phyloP scores from a whole-genome alignment of 1,284 basidiomycete genomes.

The Ustilago loliicola region DNA sequence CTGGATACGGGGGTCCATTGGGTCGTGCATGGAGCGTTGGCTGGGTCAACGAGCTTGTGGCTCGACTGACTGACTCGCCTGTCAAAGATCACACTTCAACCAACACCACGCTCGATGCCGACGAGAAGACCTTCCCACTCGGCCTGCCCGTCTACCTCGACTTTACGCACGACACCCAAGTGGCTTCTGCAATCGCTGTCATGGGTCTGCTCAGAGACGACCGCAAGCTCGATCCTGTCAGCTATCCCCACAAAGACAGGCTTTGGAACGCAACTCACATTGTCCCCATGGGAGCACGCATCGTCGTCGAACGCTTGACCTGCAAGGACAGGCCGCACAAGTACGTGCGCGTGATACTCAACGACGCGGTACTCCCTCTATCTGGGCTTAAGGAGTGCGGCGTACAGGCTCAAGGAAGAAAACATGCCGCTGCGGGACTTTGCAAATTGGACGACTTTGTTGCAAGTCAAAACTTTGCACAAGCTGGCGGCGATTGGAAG shows the following conservation, averaged over 20 bases:
- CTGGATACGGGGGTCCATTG: conserved; percentile 24
- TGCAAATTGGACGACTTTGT: conserved; percentile 28
- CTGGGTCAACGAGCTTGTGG: conserved; percentile 39
- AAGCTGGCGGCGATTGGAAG: conserved; percentile 29
- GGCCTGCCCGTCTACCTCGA: conserved; percentile 22
- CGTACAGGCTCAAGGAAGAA: conserved; percentile 16
- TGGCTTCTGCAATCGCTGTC: conserved; percentile 24
- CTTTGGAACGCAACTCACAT: conserved; percentile 26
- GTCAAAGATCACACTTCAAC: conserved; percentile 26
- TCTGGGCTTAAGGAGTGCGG: conserved; percentile 18
- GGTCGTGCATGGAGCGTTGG: conserved; percentile 29
- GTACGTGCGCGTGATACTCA: conserved; percentile 27
- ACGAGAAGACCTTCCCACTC: conserved; percentile 13
- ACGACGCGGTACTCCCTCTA: conserved; percentile 24
- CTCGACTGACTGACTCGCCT: conserved; percentile 23
- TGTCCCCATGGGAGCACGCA: conserved; percentile 21
- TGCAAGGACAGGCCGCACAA: conserved; percentile 16
- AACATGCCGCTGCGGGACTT: conserved; percentile 16
- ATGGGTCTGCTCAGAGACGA: conserved; percentile 23
- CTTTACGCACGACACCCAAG: conserved; percentile 29
- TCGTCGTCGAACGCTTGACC: conserved; percentile 20
- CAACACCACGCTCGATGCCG: conserved; percentile 27
- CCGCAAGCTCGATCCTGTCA: conserved; percentile 4
- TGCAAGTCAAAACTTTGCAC: conserved; percentile 28
- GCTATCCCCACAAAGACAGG: conserved; percentile 9